Conservation (phyloP, 106 monocot genomes). For the Ottelia alismoides region DNA sequence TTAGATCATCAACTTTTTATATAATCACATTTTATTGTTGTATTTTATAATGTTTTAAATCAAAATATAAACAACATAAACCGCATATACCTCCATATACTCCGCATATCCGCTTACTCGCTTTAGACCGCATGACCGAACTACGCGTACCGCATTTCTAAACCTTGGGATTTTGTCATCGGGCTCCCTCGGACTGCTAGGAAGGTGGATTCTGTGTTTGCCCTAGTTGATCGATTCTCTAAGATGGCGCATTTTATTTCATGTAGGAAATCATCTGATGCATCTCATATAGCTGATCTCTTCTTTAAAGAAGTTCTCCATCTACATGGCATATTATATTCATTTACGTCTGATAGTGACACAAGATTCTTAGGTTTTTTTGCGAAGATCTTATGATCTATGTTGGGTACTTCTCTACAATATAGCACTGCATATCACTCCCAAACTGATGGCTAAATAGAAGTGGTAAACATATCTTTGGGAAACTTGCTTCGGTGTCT, state of each 20-base stretch:
- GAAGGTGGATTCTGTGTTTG: conserved; percentile 3
- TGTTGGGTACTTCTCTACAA: background rate
- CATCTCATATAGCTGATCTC: conserved; percentile 9
- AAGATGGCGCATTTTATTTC: conserved; percentile 19
- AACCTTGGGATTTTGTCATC: too few species aligned
- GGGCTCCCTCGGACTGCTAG: background rate
- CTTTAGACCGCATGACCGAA: too few species aligned
- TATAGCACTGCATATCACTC: background rate
- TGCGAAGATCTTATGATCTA: background rate
- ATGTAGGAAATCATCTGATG: conserved; percentile 15
- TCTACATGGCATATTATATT: conserved; percentile 12
- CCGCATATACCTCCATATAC: too few species aligned
- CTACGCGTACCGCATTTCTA: too few species aligned
- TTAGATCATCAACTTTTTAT: too few species aligned
- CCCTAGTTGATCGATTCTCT: conserved; percentile 19
- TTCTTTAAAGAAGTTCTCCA: conserved; percentile 17
- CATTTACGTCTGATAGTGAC: conserved; percentile 8
- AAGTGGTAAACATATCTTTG: too few species aligned
- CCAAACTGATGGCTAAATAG: background rate
- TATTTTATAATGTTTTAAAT: too few species aligned
- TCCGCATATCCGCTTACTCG: too few species aligned
- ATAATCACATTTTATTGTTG: too few species aligned
- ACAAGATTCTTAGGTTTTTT: conserved; percentile 6
- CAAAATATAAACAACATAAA: too few species aligned
- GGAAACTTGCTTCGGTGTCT: too few species aligned